Base-by-base conservation (phyloP, 2,329 filamentous ascomycete species). In the Beauveria sp. region DNA sequence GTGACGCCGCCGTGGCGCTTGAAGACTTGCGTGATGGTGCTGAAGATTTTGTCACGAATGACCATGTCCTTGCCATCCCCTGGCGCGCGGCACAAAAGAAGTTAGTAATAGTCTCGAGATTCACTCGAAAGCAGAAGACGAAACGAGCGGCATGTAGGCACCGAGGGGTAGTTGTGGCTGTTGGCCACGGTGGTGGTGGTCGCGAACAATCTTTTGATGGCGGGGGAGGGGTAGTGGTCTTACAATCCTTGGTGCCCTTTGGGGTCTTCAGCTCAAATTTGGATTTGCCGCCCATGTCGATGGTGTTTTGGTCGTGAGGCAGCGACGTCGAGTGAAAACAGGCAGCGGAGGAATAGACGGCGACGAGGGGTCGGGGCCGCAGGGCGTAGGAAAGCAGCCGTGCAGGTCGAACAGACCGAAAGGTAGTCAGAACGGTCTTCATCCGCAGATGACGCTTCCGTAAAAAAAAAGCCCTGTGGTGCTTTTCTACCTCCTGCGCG, bases 191-290 rank as follows among this genome's bases (percentile, higher is more conserved):
- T 24, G 14, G 28, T 26, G 6, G 24, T 18, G 18, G 10, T 45
- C 38, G 57, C 49, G n/a, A 26, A 34, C 26, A 52, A 40, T 24
- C 22, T 22, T 57, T 34, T n/a, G 28, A 58, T 52, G 49, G 50
- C 38, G 47, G 60, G 51, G 55, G 46, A 53, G 50, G 42, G 55
- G 47, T 43, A 63, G 57, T 22, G 56, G 24, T 20, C 70, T 70
- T 62, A 86, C 86, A 96, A 74, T 96, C 92, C 72, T 91, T 90
- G 66, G 91, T 96, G 67, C 92, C 91, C 82, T 96, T 96, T 65
- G 91, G 90, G 70, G 88, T 90, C 81, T 96, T 96, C 72, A 96
- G 82, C 75, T 86, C 85, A 75, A 89, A 87, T 65, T 80, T 81
- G 62, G 72, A 72, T 66, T 79, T 79, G 43, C 75, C 71, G 58